Evolutionary conservation across 2,329 filamentous ascomycete species (phyloP), one percentile per base, ranked within the genome.

Genomic region (Dactylella cylindrospora): DNA sequence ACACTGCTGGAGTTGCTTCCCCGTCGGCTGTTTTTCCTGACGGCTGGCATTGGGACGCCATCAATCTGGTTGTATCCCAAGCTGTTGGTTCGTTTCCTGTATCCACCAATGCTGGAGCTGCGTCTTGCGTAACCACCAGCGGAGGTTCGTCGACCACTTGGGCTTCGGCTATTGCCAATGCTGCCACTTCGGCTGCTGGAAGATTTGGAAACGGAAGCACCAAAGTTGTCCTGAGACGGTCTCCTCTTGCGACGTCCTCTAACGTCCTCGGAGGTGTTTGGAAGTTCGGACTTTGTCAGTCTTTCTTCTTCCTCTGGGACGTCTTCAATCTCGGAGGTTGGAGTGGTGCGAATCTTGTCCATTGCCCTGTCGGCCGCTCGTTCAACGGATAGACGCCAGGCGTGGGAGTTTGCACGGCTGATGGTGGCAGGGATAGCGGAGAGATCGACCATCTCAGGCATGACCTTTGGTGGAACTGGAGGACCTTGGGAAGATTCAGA

Each of bases 311-410:
- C 57, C 12, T 62, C 57, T 12, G 57, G 57, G 4, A 62, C 57
- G 4, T 54, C 29, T 47, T 47, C 49, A 49, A 62, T 54, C 2
- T 49, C 57, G 5, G 43, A 19, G 15, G 40, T 17, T 23, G 47
- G n/a, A 6, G 39, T 39, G 3, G 35, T 13, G 26, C 59, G 59
- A 32, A 64, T 51, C 38, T 57, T 55, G 20, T 64, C 59, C 45
- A 64, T 50, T 1, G 59, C 59, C 25, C 31, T 57, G 19, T 64
- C 59, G 5, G 59, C 59, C 10, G 59, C 59, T 9, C 59, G 59
- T 17, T 64, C 59, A 23, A 64, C 59, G 5, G 59, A 64, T 6
- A 57, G 40, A 23, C 59, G 59, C 59, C 59, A 64, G 1, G 47
- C 45, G 26, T 55, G 38, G 31, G 59, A 64, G 59, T 57, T 64